Evolutionary conservation across 257 asterid species (phyloP), one percentile per base, ranked within the genome.

Genomic region (Haberlea rhodopensis): DNA sequence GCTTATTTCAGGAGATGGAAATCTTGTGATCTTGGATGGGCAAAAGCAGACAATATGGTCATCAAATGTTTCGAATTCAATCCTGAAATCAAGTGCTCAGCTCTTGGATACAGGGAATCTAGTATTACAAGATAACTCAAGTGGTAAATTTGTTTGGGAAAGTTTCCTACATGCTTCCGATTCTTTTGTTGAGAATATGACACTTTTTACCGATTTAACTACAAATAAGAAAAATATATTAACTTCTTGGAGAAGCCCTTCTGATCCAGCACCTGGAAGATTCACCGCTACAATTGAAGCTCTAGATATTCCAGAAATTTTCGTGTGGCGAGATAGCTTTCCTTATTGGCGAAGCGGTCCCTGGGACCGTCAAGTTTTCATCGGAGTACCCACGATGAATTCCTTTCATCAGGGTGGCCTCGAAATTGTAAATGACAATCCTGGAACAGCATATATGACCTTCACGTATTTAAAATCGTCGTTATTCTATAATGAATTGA

Each of bases 201-300:
- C n/a, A 4, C 0, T 73, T 18, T 2, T 7, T 22, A 67, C 69
- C 0, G 73, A 73, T 73, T 53, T 29, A 31, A 54, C 15, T 23
- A 61, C 29, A 5, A 29, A 62, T 1, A 55, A 61, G 62, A 73
- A 3, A 27, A 73, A 45, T 20, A 8, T 27, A 4, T 7, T 55
- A 25, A 84, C 67, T 23, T 74, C 88, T 0, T 86, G 95, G 94
- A 76, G 18, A 61, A 77, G 76, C 55, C 75, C 70, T 0, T 58
- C 60, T 15, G 88, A 86, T 74, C 95, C 95, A 15, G 65, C 81
- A 1, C 68, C 56, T 2, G 91, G 95, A 23, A 71, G 79, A 63
- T 69, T 69, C 82, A 22, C 85, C 74, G 1, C 69, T 1, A 28
- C 61, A 0, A 0, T 71, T 23, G 66, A 63, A 54, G 62, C 67